Base-by-base conservation (phyloP, 192 early-diverging fungal species). In the Backusella liffmaniae region DNA sequence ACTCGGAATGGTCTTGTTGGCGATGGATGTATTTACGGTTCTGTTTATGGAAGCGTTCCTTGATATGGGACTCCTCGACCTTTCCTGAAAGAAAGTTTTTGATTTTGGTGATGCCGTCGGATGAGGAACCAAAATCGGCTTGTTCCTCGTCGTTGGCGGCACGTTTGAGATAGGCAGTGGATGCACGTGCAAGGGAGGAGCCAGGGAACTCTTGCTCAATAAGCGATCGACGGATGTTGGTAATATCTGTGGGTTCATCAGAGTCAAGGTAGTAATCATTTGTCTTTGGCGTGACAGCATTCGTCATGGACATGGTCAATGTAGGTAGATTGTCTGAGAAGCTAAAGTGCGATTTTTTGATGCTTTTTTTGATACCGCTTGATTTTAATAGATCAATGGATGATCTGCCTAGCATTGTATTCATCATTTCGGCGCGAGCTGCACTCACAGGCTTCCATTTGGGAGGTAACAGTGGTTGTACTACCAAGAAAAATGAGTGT, bases 211-310 rank as follows among this genome's bases (percentile, higher is more conserved):
- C n/a, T 36, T 78, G 59, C 7, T 53, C 39, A 12, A 78, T 72
- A 5, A 72, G 39, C 0, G 71, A 35, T 7, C 77, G 77, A 10
- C 77, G 70, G 8, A 72, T 42, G 9, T 78, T 78, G 6, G 36
- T 16, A 6, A 78, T 66, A 68, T 78, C 71, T 15, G 51, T 73
- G n/a, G 70, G 77, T 3, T 78, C 56, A 16, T 78, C 77, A 5
- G 77, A 36, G 8, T 78, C 62, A 44, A 78, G 21, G 18, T 62
- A 44, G 7, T 21, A 32, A 18, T 56, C 46, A n/a, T 49, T 15
- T 21, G 21, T 70, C 18, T 51, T 46, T 23, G 76, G 76, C 30
- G 72, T 77, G 32, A 77, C 29, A 10, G 44, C 41, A 59, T 77
- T 37, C 12, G 70, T 70, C 21, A 62, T 1, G 1, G 56, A 62